Conservation (phyloP, 805 yeast species). For the Yarrowia yakushimensis region DNA sequence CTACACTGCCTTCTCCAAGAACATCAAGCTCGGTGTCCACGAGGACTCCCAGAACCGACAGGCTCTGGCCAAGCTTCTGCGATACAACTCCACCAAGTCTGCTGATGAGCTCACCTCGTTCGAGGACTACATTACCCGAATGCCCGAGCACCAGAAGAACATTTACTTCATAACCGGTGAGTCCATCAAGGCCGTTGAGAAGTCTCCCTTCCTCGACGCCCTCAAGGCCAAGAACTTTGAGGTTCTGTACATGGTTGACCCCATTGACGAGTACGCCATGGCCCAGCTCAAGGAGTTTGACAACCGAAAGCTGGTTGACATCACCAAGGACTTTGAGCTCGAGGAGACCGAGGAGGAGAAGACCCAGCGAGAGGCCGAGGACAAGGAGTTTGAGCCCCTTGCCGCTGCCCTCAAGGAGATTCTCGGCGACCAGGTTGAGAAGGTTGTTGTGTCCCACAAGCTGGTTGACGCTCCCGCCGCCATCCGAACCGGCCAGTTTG, state of each 20-base stretch:
- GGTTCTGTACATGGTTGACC: conserved; percentile 96
- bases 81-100: conserved; percentile 96
- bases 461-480: conserved; percentile 99
- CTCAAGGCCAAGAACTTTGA: conserved; percentile 98
- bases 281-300: conserved; percentile 99
- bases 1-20: conserved; percentile 97
- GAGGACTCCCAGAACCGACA: conserved; percentile 98
- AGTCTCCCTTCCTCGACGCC: conserved; percentile 98
- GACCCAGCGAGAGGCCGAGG: conserved; percentile 87
- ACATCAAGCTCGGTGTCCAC: conserved; percentile 97
- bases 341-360: conserved; percentile 97
- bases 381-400: conserved; percentile 85
- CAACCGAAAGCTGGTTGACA: conserved; percentile 96
- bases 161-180: conserved; percentile 99
- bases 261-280: conserved; percentile 99
- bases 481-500: conserved; percentile 99
- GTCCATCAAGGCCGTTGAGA: conserved; percentile 93
- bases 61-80: conserved; percentile 90
- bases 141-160: conserved; percentile 99
- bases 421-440: conserved; percentile 98
- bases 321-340: conserved; percentile 97
- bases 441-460: conserved; percentile 97
- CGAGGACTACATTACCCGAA: conserved; percentile 96
- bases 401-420: conserved; percentile 95
- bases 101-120: conserved; percentile 90